Base-by-base conservation (phyloP, 805 yeast species). In the Teunomyces barrocoloradensis region DNA sequence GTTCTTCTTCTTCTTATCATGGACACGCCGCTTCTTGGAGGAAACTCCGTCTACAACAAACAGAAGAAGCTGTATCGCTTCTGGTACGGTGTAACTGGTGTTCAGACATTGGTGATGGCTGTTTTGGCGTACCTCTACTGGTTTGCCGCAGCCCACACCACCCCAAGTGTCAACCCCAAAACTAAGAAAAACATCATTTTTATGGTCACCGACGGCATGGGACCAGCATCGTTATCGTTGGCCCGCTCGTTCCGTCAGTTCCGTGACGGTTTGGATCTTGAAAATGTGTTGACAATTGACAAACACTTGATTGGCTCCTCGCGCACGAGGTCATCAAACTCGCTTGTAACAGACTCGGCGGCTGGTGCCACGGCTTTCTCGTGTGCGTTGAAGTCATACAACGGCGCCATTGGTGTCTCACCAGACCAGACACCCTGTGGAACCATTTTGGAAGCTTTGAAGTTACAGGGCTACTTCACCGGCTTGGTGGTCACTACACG, bases 311-410 rank as follows among this genome's bases (percentile, higher is more conserved):
- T 90, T 44, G 98, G 98, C 23, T 77, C 87, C 20, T 86, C 95
- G 6, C 78, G 97, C 55, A 91, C 98, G 0, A 76, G 90, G 51
- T 87, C 96, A 13, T 80, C 81, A 21, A 73, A 76, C 53, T 86
- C 96, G 1, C 72, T 87, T 57, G 80, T 91, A 50, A 91, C 98
- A 0, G 98, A 91, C 64, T 87, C 96, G 25, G 98, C 98, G 9
- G 98, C 98, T 2, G 97, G 97, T 12, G 98, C 97, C 12, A 89
- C 96, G 11, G 97, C 96, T 1, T 91, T 90, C 59, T 76, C 96
- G 0, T 89, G 96, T 65, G 92, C 83, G 5, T 60, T 82, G 57
- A 91, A 91, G 70, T 72, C 90, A 4, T 89, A 88, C 68, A 91
- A 91, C 63, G 94, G 95, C 12, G 97, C 96, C 10, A 87, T 91